phyloP scores from a whole-genome alignment of 2,329 filamentous ascomycete genomes.

The Sporothrix pallida region DNA sequence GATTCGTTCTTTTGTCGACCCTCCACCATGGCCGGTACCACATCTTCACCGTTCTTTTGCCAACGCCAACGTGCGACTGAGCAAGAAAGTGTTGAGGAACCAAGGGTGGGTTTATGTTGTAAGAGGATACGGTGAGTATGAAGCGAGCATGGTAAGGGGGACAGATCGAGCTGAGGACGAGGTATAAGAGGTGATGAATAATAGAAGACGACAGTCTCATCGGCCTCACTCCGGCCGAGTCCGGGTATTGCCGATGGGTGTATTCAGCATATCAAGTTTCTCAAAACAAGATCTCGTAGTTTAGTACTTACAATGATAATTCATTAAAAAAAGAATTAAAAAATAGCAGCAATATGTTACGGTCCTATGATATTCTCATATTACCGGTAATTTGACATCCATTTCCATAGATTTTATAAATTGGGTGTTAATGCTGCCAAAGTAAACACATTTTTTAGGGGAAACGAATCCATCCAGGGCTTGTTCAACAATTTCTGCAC shows the following conservation, averaged over 20 bases:
- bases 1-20: background rate
- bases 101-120: background rate
- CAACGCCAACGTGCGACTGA: conserved; percentile 4
- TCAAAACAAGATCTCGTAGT: too few species aligned
- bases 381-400: too few species aligned
- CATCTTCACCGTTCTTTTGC: background rate
- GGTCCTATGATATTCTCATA: too few species aligned
- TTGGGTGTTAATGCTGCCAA: too few species aligned
- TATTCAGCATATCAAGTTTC: background rate
- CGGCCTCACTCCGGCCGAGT: background rate
- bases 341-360: too few species aligned
- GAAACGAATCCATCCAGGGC: background rate
- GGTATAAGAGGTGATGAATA: too few species aligned
- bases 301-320: too few species aligned
- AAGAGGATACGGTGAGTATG: too few species aligned
- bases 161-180: background rate
- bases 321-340: too few species aligned
- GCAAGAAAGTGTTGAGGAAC: conserved; percentile 13
- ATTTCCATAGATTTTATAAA: too few species aligned
- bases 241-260: background rate
- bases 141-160: background rate
- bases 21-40: background rate
- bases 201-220: background rate
- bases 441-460: background rate
- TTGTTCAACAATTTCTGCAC: background rate